These are phyloP conservation scores for Fagus crenata DNA, from an alignment of 306 rosid genomes.

Conservation along the genomic window DNA sequence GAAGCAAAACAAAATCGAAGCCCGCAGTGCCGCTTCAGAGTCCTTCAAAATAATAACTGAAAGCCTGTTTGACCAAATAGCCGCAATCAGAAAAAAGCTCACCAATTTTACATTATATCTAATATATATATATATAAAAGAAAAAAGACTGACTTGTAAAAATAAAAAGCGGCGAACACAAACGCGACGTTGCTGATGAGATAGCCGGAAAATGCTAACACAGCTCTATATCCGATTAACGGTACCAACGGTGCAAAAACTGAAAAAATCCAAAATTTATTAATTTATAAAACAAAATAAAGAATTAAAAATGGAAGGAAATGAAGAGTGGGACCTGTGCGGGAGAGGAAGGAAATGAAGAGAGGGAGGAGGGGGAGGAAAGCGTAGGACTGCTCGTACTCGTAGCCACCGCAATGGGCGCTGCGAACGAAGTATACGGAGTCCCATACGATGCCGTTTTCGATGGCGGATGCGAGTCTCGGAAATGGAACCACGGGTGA, in stretches of 20 bases:
- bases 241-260: constrained; percentile 47
- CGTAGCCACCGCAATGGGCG: constrained; percentile 87
- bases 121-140: too few species aligned
- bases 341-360: constrained; percentile 51
- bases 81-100: too few species aligned
- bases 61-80: constrained; percentile 43
- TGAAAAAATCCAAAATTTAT: constrained; percentile 27
- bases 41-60: constrained; percentile 65
- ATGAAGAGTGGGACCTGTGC: constrained; percentile 34
- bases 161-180: constrained; percentile 61
- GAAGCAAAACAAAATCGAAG: constrained; percentile 89
- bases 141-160: constrained; percentile 47
- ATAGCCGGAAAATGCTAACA: constrained; percentile 65
- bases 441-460: constrained; percentile 83
- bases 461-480: constrained; percentile 47
- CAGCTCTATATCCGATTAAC: constrained; percentile 56
- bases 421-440: constrained; percentile 68
- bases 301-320: neutral
- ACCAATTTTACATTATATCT: too few species aligned
- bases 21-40: constrained; percentile 57
- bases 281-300: neutral
- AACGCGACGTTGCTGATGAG: constrained; percentile 66
- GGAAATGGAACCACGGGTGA: constrained; percentile 35
- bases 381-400: constrained; percentile 86
- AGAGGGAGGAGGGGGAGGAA: constrained; percentile 84